Conservation (phyloP, 2,329 filamentous ascomycete genomes). For the Trichoderma sp. region DNA sequence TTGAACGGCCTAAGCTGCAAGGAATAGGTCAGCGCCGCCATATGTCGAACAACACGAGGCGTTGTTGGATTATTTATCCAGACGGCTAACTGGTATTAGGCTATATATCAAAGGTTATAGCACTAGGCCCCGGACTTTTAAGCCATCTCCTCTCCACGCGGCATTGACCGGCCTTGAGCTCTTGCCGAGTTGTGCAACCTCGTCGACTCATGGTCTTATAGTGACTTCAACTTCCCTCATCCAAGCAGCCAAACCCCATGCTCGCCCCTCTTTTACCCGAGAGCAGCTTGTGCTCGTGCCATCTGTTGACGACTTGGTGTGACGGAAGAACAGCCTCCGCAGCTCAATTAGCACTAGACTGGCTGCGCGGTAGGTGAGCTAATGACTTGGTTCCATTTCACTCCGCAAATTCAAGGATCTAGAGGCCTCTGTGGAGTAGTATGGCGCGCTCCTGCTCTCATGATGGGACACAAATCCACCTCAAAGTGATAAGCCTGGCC, state of each 20-base stretch:
- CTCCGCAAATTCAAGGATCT: background rate
- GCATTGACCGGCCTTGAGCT: background rate
- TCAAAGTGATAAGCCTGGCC: background rate
- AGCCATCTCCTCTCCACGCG: background rate
- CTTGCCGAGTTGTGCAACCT: background rate
- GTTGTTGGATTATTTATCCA: constrained; percentile 15
- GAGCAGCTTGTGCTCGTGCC: background rate
- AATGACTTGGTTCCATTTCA: background rate
- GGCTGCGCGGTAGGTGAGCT: background rate
- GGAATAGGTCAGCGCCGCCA: background rate
- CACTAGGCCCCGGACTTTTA: background rate
- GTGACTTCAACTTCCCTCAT: background rate
- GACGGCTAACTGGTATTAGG: constrained; percentile 15
- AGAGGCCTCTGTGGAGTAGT: background rate
- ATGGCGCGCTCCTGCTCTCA: background rate
- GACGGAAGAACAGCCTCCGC: constrained; percentile 3
- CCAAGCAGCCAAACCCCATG: background rate
- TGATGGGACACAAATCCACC: background rate
- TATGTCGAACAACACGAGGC: background rate
- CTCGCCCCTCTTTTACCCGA: constrained; percentile 25
- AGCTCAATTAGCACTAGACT: background rate
- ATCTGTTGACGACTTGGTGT: background rate
- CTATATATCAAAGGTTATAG: background rate
- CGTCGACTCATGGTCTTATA: background rate
- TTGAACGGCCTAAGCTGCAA: constrained; percentile 5